Base-by-base conservation (phyloP, 441 rosid species). In the Gossypium schwendimanii region DNA sequence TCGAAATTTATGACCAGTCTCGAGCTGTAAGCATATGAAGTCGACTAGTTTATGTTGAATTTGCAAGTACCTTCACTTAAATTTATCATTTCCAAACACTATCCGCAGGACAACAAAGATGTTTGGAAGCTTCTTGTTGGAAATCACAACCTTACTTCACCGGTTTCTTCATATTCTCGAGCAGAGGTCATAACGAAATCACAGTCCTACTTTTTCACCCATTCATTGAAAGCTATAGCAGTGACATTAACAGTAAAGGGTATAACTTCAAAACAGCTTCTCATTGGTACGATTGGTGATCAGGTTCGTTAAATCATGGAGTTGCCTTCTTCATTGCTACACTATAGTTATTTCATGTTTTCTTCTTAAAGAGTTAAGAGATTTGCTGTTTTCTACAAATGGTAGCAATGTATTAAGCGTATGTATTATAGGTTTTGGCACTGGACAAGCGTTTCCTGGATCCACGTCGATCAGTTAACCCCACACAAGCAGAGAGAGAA, bases 221-320 rank as follows among this genome's bases (percentile, higher is more conserved):
- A 92, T 78, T 92, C 98, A 0, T 86, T 89, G 78, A 92, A 93
- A 89, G 83, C 93, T 21, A 83, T 96, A 39, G 86, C 93, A 15
- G 97, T 92, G 77, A 96, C 99, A 59, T 89, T 85, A 70, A 96
- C 99, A 47, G 89, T 97, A 59, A 96, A 89, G 95, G 99, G 99
- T 68, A 93, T 96, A 64, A 92, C 97, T 53, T 93, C 99, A 12
- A 93, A 92, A 94, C 98, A 93, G 83, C 96, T 96, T 81, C 98
- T 96, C 78, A 88, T 96, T 39, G 98, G 98, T 78, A 96, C 98
- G 66, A 83, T 89, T 26, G 93, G 97, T 0, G 93, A 91, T 81
- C 94, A 91, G 97, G 97, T 91, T 66, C 18, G 87, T 82, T 55
- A 45, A 73, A 68, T 63, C 73, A 12, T 10, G 1, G 21, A 58